A percentile compares a stretch with the other conserved stretches of the same genome.
These are phyloP conservation scores for Phytophthora multivora DNA, from an alignment of 352 stramenopile genomes.

Conservation along the genomic window DNA sequence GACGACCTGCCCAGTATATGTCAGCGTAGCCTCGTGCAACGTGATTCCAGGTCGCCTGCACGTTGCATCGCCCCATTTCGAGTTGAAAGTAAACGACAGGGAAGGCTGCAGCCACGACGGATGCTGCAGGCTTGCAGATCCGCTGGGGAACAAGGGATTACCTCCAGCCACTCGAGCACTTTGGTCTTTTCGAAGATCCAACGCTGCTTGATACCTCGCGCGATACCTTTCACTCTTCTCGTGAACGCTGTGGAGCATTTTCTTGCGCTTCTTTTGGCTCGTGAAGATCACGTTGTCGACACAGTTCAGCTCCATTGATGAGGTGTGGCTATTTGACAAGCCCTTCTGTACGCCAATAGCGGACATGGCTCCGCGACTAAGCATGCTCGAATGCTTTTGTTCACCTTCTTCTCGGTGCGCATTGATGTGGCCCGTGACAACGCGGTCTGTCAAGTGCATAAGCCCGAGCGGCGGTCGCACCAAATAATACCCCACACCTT, in stretches of 20 bases:
- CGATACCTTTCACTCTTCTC: neutral
- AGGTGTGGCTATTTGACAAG: constrained; percentile 15
- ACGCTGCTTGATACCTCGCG: constrained; percentile 8
- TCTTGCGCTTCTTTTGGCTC: constrained; percentile 15
- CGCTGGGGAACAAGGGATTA: constrained; percentile 5
- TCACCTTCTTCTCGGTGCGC: constrained; percentile 34
- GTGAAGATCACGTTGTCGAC: constrained; percentile 22
- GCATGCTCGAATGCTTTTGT: constrained; percentile 21
- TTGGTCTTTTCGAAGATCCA: constrained; percentile 4
- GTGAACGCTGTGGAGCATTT: constrained; percentile 13
- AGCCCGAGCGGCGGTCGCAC: constrained; percentile 37
- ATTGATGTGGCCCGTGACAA: constrained; percentile 44
- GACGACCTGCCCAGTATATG: constrained; percentile 3
- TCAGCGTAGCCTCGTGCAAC: neutral
- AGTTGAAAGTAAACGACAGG: neutral
- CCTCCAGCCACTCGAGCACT: neutral
- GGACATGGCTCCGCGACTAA: constrained; percentile 23
- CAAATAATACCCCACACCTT: constrained; percentile 30
- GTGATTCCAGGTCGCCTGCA: neutral
- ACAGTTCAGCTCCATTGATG: constrained; percentile 2
- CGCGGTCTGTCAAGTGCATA: constrained; percentile 33
- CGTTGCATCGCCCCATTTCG: neutral
- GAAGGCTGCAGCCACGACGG: neutral
- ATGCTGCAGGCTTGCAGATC: neutral
- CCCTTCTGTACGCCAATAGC: constrained; percentile 20